Percentiles rank a stretch among this genome's conserved stretches.
These are phyloP conservation scores for Trametes pubescens DNA, from an alignment of 1,284 basidiomycete genomes.

Conservation along the genomic window DNA sequence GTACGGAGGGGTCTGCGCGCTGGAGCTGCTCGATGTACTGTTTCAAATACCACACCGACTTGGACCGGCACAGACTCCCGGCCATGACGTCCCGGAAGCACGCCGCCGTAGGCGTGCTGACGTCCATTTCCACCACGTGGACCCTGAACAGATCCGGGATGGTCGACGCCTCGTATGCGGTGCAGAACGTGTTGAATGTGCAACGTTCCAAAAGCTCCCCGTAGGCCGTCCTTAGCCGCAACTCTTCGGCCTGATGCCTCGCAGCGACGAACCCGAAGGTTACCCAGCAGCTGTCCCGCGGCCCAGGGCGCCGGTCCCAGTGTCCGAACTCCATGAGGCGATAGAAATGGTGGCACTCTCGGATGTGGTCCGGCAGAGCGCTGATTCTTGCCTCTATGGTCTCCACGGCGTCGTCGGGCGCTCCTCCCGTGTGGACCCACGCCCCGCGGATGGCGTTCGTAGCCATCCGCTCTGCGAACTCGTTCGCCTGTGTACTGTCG, in stretches of 20 bases:
- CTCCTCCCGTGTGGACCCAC: conserved; percentile 23
- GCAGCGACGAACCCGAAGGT: conserved; percentile 45
- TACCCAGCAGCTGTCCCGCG: conserved; percentile 31
- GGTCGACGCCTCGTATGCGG: neutral
- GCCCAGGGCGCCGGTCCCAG: conserved; percentile 34
- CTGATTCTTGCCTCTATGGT: conserved; percentile 10
- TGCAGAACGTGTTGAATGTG: neutral
- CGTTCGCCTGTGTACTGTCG: neutral
- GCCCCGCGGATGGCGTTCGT: neutral
- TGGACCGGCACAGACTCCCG: conserved; percentile 22
- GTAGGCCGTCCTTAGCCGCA: conserved; percentile 1
- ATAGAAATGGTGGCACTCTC: neutral
- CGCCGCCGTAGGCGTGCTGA: neutral
- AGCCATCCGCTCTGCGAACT: neutral
- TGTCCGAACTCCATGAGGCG: neutral
- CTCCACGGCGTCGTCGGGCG: conserved; percentile 13
- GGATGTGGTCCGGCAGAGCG: neutral
- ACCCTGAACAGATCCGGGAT: neutral
- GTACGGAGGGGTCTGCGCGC: conserved; percentile 19
- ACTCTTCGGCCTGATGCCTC: conserved; percentile 29
- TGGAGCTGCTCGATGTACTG: conserved; percentile 37
- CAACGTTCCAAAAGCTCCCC: neutral
- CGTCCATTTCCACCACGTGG: neutral
- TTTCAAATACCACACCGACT: conserved; percentile 52
- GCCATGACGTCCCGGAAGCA: conserved; percentile 30